Base-by-base conservation (phyloP, 2,329 filamentous ascomycete genomes). In the Dothistroma pini region DNA sequence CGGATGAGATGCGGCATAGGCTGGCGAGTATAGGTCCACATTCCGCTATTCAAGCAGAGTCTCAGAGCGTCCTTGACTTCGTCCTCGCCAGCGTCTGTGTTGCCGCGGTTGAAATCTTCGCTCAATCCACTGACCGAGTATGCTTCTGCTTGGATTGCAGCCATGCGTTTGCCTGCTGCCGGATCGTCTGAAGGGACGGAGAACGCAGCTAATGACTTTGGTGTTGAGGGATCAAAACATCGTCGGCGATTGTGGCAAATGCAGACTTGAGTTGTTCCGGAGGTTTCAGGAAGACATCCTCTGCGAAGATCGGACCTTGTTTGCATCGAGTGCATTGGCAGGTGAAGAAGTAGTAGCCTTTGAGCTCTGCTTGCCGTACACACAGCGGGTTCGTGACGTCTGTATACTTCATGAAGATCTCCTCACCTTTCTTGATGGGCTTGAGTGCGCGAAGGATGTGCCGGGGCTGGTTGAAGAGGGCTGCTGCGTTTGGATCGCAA, bases 361-460 rank as follows among this genome's bases (percentile, higher is more conserved):
- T 72, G 1, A 88, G 77, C 66, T 86, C 81, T 2, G 72, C 72
- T 63, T 81, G 82, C 2, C 86, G 81, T n/a, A 76, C 75, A 9
- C 74, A 66, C 29, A 77, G 78, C 0, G 84, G 80, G 44, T 81
- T 79, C 0, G 81, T 84, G 38, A 76, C 76, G 67, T 88, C 86
- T 63, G 86, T 77, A 68, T 89, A 89, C 2, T 84, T 83, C 61
- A 87, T 83, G 66, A 80, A 83, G 32, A 88, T 77, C 69, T 89
- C 84, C 32, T 85, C 81, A 62, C 79, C 80, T 60, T 79, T 77
- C 19, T 75, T 71, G 62, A 88, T 85, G 0, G 79, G 76, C 12
- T 74, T 75, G 1, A 86, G 72, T 0, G 84, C 80, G 35, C 83
- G 81, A 34, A 86, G 69, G 14, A 76, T 76, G 10, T 85, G 71